A percentile compares a stretch with the other conserved stretches of the same genome.
Conservation (phyloP, 2,329 filamentous ascomycete genomes). For the Cryphonectria japonica region DNA sequence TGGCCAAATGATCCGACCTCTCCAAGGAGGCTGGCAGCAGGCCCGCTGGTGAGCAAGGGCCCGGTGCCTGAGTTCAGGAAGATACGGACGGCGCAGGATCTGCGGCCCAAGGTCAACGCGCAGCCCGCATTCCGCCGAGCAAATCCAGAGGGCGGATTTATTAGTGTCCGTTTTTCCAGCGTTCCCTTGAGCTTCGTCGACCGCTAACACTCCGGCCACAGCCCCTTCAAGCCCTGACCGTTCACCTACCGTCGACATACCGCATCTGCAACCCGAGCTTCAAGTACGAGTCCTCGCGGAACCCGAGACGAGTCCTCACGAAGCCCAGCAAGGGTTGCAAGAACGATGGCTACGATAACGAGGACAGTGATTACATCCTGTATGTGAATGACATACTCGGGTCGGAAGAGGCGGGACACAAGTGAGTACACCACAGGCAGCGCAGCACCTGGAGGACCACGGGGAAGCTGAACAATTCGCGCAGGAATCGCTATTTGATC, state of each 20-base stretch:
- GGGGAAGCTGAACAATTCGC: slow-evolving; percentile 21
- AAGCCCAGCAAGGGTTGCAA: slow-evolving; percentile 98
- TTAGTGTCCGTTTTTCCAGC: slow-evolving; percentile 70
- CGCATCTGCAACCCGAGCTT: slow-evolving; percentile 97
- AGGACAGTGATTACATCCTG: slow-evolving; percentile 98
- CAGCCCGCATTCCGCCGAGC: slow-evolving; percentile 92
- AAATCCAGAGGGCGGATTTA: slow-evolving; percentile 96
- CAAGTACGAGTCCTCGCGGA: slow-evolving; percentile 98
- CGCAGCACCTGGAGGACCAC: background rate
- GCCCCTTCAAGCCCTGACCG: slow-evolving; percentile 94
- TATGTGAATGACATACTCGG: slow-evolving; percentile 99
- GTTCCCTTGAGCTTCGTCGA: slow-evolving; percentile 18
- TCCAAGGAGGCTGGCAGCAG: slow-evolving; percentile 54
- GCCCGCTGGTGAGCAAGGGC: slow-evolving; percentile 56
- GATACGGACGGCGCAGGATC: slow-evolving; percentile 70
- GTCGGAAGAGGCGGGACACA: slow-evolving; percentile 96
- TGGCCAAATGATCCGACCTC: slow-evolving; percentile 58
- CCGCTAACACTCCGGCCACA: slow-evolving; percentile 42
- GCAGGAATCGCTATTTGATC: slow-evolving; percentile 91
- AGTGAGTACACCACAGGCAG: slow-evolving; percentile 57
- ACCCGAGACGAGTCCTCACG: slow-evolving; percentile 91
- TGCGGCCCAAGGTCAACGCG: slow-evolving; percentile 80
- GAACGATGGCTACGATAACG: slow-evolving; percentile 98
- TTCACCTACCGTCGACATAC: slow-evolving; percentile 91
- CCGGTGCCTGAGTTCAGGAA: slow-evolving; percentile 88